phyloP scores from a whole-genome alignment of 345 rosid species.

The Melastoma malabathricum region DNA sequence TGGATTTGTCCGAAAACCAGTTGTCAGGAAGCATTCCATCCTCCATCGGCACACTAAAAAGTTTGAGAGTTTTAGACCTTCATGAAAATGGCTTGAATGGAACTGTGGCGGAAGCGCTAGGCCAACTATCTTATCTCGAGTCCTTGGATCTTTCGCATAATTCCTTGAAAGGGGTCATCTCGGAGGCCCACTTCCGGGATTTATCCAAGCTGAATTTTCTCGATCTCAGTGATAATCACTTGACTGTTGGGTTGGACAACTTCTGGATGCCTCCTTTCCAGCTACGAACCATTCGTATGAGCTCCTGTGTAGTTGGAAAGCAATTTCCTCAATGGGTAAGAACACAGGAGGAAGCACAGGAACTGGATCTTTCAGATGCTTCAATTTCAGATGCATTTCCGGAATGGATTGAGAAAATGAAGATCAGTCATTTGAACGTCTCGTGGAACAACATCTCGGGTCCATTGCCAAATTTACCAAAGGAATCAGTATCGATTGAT shows the following conservation, averaged over 20 bases:
- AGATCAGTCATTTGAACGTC: background rate
- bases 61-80: background rate
- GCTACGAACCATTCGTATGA: background rate
- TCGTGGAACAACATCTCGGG: background rate
- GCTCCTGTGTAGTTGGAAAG: background rate
- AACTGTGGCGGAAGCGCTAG: background rate
- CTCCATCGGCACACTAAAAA: background rate
- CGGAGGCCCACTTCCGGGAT: constrained; percentile 6
- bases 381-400: background rate
- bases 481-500: background rate
- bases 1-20: background rate
- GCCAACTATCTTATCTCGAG: background rate
- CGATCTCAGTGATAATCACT: background rate
- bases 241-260: background rate
- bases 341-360: background rate
- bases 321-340: background rate
- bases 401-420: constrained; percentile 3
- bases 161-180: constrained; percentile 6
- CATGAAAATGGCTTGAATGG: background rate
- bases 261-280: constrained; percentile 3
- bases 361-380: background rate
- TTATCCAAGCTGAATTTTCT: constrained; percentile 2
- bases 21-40: constrained; percentile 4
- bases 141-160: constrained; percentile 4
- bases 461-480: background rate